Conservation (phyloP, 805 yeast genomes). For the Wickerhamomyces strasburgensis region DNA sequence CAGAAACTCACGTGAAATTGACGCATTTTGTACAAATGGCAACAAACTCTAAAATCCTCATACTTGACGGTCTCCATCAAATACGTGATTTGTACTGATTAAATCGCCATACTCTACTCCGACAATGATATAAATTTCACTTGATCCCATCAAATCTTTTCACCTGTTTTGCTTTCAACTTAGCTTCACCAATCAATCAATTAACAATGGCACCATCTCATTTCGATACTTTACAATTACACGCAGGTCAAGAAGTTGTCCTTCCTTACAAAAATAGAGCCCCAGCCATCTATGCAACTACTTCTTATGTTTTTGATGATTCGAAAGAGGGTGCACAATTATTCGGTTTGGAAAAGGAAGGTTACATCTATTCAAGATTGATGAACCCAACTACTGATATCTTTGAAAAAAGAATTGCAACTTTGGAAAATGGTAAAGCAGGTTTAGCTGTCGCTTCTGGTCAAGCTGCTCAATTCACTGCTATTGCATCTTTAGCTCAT, state of each 20-base stretch:
- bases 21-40: slow-evolving; percentile 4
- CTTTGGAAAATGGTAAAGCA: slow-evolving; percentile 87
- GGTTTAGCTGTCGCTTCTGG: slow-evolving; percentile 93
- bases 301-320: slow-evolving; percentile 83
- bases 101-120: background rate
- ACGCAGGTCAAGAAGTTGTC: slow-evolving; percentile 85
- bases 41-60: too few relatives aligned
- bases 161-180: too few relatives aligned
- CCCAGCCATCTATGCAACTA: slow-evolving; percentile 87
- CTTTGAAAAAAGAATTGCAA: slow-evolving; percentile 88
- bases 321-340: slow-evolving; percentile 90
- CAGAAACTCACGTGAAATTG: slow-evolving; percentile 8
- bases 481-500: slow-evolving; percentile 78
- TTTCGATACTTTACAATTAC: slow-evolving; percentile 88
- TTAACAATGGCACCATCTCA: slow-evolving; percentile 40
- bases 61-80: too few relatives aligned
- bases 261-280: slow-evolving; percentile 64
- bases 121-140: background rate
- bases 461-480: slow-evolving; percentile 90
- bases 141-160: too few relatives aligned
- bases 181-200: background rate
- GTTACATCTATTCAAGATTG: slow-evolving; percentile 84
- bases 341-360: slow-evolving; percentile 79
- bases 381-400: slow-evolving; percentile 92
- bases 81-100: too few relatives aligned